Evolutionary conservation across 2,329 filamentous ascomycete species (phyloP), one percentile per base, ranked within the genome.

Genomic region (Pseudogymnoascus sp.): DNA sequence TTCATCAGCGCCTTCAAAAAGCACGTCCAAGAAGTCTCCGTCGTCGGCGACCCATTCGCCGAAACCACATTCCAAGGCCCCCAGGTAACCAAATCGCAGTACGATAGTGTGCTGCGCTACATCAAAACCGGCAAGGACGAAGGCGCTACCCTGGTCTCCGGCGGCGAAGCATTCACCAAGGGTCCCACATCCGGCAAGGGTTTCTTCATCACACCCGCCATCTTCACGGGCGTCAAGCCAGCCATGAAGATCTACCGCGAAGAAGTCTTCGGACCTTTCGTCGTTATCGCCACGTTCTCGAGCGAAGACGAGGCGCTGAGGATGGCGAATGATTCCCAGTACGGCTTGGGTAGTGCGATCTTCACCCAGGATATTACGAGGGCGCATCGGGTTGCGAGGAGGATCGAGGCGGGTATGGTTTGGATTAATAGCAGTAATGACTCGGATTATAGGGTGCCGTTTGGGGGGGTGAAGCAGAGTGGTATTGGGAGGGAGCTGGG

Each of bases 91-190:
- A 81, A 5, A 72, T 77, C 8, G 74, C 74, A 45, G 13, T 37
- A 37, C 13, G 36, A 37, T 4, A 13, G 36, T 5, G 36, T 37
- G 13, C 36, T 37, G 5, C n/a, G 13, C 36, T 85, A 89, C 65
- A 82, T 89, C 31, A 78, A 82, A 48, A 85, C 90, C 70, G 88
- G 87, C 2, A 78, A 79, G 61, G 79, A 79, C 61, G 79, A 82
- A 37, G 88, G 88, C 2, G 88, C 83, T 0, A 81, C 80, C 48
- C 73, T 89, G 13, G 74, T 88, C 1, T 74, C 9, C 4, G 33
- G 86, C 18, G 87, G 88, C 9, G 86, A 83, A 1, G 78, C 80
- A 69, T 66, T 79, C 72, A 76, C 85, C 2, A 72, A 76, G 1
- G 70, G 71, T 8, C 9, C 12, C 4, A 85, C 85, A 9, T 87